Evolutionary conservation across 495 filamentous ascomycete species (phyloP), one percentile per base, ranked within the genome.

Genomic region (Filosporella fistucella): DNA sequence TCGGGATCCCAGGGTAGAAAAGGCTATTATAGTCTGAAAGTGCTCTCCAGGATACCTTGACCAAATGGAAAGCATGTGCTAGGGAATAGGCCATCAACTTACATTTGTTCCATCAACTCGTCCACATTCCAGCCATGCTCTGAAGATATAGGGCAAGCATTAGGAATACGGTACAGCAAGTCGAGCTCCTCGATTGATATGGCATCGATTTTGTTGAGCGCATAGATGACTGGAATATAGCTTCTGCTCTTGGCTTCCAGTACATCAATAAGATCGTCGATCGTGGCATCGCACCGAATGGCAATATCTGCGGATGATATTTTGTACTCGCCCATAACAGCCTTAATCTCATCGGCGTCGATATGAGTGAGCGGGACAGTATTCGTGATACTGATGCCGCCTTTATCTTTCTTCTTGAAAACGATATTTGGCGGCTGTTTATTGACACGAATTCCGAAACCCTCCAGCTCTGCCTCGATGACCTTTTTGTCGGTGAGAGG

Each of bases 331-430:
- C 76, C 78, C 89, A 98, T 93, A 38, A 97, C 93, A 30, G 93
- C 93, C 71, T 85, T 90, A 71, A 97, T 95, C 72, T 98, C 94
- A 53, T 96, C 93, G 49, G 86, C 77, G 61, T 93, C 88, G 50
- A 98, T 90, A 67, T 98, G 89, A 8, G 87, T 88, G 52, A 98
- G 74, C 0, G 89, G 89, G 22, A 89, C 81, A 21, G 93, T 98
- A 71, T 81, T 91, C 8, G 90, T 95, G 62, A 98, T 94, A 57
- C 82, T 87, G 58, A 98, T 78, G 18, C 93, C 93, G 57, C 93
- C 93, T 73, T 96, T 97, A 67, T 98, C 94, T 73, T 98, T 98
- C 78, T 98, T 98, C 73, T 84, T 91, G 74, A 97, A 96, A 14
- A 88, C 82, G 59, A 98, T 98, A 64, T 98, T 98, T 23, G 94